These are phyloP conservation scores for Ophiocordyceps camponoti-leonardi DNA, from an alignment of 2,329 filamentous ascomycete species.

Conservation along the genomic window DNA sequence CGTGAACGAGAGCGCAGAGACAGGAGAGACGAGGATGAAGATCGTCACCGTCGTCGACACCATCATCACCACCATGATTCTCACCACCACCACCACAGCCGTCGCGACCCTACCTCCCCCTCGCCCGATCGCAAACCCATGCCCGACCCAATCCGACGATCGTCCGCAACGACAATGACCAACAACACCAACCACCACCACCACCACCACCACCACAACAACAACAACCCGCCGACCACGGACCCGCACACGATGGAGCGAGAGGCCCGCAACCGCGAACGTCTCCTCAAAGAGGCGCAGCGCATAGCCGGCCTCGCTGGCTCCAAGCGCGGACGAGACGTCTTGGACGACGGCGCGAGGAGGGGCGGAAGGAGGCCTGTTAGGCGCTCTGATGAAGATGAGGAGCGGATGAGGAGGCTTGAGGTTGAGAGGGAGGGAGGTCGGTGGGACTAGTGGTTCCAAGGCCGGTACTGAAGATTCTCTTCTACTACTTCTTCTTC, in stretches of 20 bases:
- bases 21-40: slow-evolving; percentile 13
- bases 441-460: slow-evolving; percentile 24
- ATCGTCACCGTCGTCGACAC: background rate
- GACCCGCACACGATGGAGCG: slow-evolving; percentile 56
- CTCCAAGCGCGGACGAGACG: slow-evolving; percentile 33
- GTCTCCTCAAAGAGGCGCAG: slow-evolving; percentile 52
- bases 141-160: no score
- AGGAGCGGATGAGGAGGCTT: slow-evolving; percentile 33
- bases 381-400: slow-evolving; percentile 26
- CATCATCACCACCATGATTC: background rate
- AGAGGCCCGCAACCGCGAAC: slow-evolving; percentile 47
- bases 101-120: slow-evolving; percentile 6
- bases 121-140: background rate
- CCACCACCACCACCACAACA: background rate
- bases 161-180: background rate
- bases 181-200: no score
- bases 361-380: slow-evolving; percentile 9
- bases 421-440: slow-evolving; percentile 42
- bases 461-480: background rate
- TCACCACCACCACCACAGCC: slow-evolving; percentile 18
- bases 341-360: slow-evolving; percentile 4
- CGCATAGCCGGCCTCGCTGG: slow-evolving; percentile 34
- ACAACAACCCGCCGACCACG: slow-evolving; percentile 15
- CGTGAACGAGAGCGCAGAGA: slow-evolving; percentile 8
- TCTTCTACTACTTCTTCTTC: background rate